Evolutionary conservation across 78 protist genomes (phyloP).

Genomic region (Isochrysis galbana): DNA sequence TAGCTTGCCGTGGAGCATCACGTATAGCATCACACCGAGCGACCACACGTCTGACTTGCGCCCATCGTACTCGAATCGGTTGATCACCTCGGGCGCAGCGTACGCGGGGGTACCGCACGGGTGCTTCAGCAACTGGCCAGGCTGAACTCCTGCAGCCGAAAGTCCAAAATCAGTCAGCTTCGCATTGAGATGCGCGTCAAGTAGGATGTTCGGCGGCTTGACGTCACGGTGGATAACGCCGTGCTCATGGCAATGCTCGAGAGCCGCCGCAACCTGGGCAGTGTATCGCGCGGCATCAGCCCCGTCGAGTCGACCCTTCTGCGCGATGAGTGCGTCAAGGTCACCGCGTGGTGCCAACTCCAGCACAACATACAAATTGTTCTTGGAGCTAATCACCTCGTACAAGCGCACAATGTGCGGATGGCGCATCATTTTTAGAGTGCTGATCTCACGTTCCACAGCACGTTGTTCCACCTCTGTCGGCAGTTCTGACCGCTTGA

Average conservation of each 20-base stretch:
- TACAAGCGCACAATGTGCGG: not conserved
- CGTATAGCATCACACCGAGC: conserved; percentile 24
- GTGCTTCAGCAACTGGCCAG: conserved; percentile 35
- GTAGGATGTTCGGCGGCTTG: conserved; percentile 59
- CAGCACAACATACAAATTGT: not conserved
- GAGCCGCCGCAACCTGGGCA: not conserved
- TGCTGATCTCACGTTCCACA: not conserved
- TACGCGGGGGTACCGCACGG: conserved; percentile 68
- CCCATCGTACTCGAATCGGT: conserved; percentile 12
- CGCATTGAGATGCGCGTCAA: conserved; percentile 26
- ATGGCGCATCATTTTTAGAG: too few species aligned
- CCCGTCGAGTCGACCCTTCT: conserved; percentile 46
- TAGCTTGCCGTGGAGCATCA: not conserved
- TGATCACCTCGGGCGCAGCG: conserved; percentile 67
- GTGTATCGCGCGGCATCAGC: conserved; percentile 20
- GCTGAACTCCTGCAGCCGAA: not conserved
- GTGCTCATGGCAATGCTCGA: not conserved
- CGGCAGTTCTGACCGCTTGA: too few species aligned
- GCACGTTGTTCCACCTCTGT: not conserved
- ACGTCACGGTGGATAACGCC: conserved; percentile 48
- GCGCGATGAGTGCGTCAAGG: not conserved
- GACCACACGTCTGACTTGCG: not conserved
- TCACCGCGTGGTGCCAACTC: not conserved
- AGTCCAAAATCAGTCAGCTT: conserved; percentile 58
- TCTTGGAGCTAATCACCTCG: not conserved